These are phyloP conservation scores for Mycena vitilis DNA, from an alignment of 768 basidiomycete genomes.

Conservation along the genomic window DNA sequence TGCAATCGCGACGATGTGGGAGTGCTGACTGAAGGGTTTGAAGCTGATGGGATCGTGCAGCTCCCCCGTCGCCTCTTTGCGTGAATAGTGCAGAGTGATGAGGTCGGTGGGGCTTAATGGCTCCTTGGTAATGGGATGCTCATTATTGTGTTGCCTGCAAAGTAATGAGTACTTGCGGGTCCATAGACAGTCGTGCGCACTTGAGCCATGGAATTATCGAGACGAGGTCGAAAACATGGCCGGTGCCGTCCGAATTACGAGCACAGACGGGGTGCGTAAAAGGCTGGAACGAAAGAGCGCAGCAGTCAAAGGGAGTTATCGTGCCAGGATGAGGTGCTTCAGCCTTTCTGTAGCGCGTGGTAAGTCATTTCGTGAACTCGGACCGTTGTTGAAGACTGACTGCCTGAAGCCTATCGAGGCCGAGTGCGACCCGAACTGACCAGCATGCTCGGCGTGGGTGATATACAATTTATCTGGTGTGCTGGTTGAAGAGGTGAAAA, in stretches of 20 bases:
- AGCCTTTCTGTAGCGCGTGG: constrained; percentile 51
- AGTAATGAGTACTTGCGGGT: constrained; percentile 20
- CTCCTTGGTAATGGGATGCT: constrained; percentile 81
- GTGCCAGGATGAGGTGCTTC: constrained; percentile 74
- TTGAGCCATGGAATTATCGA: constrained; percentile 97
- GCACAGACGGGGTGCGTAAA: constrained; percentile 92
- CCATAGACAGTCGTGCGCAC: constrained; percentile 54
- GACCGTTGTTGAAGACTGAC: constrained; percentile 34
- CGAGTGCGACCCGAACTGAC: constrained; percentile 84
- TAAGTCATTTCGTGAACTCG: too few relatives aligned
- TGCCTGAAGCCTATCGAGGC: constrained; percentile 79
- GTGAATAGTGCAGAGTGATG: constrained; percentile 82
- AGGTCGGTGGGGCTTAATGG: constrained; percentile 78
- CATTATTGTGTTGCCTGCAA: constrained; percentile 82
- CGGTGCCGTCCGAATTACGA: constrained; percentile 83
- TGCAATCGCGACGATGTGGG: constrained; percentile 91
- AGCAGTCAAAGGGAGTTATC: constrained; percentile 89
- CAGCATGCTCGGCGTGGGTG: constrained; percentile 90
- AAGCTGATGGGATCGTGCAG: constrained; percentile 97
- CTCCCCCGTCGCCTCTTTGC: constrained; percentile 86
- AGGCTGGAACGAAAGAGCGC: constrained; percentile 90
- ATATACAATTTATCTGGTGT: constrained; percentile 19
- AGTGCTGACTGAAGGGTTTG: constrained; percentile 97
- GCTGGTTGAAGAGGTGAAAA: background rate
- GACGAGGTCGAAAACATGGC: constrained; percentile 75